These are phyloP conservation scores for Cystofilobasidium bisporidii DNA, from an alignment of 768 basidiomycete species.

Conservation along the genomic window DNA sequence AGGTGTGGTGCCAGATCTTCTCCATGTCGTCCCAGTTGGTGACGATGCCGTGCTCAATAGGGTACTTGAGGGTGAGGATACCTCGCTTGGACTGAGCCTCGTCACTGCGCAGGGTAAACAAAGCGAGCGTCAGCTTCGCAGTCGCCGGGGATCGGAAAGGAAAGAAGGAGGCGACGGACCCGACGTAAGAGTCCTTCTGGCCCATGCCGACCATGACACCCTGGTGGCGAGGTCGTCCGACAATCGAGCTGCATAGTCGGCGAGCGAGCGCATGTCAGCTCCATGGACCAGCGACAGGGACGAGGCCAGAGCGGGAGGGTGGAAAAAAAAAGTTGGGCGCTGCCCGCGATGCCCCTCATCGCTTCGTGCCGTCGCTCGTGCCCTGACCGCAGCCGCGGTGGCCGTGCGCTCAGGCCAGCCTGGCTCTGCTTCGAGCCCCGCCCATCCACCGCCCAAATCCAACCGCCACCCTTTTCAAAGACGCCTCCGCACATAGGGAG, in stretches of 20 bases:
- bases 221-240: constrained; percentile 86
- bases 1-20: constrained; percentile 97
- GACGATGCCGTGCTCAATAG: constrained; percentile 37
- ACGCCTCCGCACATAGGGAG: too few relatives aligned
- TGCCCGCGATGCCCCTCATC: too few relatives aligned
- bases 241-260: constrained; percentile 54
- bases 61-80: constrained; percentile 86
- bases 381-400: too few relatives aligned
- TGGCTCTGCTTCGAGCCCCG: too few relatives aligned
- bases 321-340: too few relatives aligned
- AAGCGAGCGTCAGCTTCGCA: not conserved
- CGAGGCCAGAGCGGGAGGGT: too few relatives aligned
- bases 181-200: constrained; percentile 92
- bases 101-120: constrained; percentile 47
- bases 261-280: not conserved
- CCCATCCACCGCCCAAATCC: too few relatives aligned
- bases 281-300: not conserved
- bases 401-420: too few relatives aligned
- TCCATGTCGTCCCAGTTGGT: constrained; percentile 94
- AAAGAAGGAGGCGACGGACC: constrained; percentile 46
- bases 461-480: too few relatives aligned
- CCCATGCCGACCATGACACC: constrained; percentile 98
- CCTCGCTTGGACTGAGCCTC: constrained; percentile 92
- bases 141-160: too few relatives aligned
- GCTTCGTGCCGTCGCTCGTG: too few relatives aligned